These are phyloP conservation scores for Starmera caribaea DNA, from an alignment of 805 yeast genomes.

Conservation along the genomic window DNA sequence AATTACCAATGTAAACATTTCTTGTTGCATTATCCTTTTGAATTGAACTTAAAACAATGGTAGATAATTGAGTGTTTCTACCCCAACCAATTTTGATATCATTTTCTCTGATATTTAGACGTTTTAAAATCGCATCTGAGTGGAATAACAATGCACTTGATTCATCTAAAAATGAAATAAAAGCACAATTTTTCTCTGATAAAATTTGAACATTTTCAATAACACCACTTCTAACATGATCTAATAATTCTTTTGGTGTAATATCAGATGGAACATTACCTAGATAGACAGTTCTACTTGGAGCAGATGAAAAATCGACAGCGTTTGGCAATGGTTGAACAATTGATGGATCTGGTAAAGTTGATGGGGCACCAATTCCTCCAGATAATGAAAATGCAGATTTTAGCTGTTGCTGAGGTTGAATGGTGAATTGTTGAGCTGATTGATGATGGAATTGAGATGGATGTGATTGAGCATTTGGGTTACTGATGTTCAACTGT, in stretches of 20 bases:
- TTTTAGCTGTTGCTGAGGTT: no score
- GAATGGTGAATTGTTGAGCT: no score
- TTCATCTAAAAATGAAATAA: slow-evolving; percentile 81
- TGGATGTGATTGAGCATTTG: neutral
- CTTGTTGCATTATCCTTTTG: slow-evolving; percentile 86
- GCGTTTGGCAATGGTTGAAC: no score
- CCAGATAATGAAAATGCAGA: neutral
- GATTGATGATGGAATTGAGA: neutral
- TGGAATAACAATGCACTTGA: slow-evolving; percentile 85
- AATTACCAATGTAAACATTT: slow-evolving; percentile 81
- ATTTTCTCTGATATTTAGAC: slow-evolving; percentile 68
- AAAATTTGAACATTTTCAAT: slow-evolving; percentile 70
- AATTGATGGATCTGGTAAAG: slow-evolving; percentile 1
- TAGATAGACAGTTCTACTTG: slow-evolving; percentile 80
- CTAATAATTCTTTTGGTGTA: slow-evolving; percentile 71
- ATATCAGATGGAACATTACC: slow-evolving; percentile 83
- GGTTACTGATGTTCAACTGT: no score
- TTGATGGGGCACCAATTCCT: neutral
- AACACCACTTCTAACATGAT: slow-evolving; percentile 86
- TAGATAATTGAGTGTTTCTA: slow-evolving; percentile 62
- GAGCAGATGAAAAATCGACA: slow-evolving; percentile 33
- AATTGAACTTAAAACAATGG: slow-evolving; percentile 67
- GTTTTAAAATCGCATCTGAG: slow-evolving; percentile 83
- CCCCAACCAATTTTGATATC: slow-evolving; percentile 94
- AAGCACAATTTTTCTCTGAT: slow-evolving; percentile 85